Percentiles rank a stretch among this genome's conserved stretches.
Evolutionary conservation across 495 filamentous ascomycete species (phyloP).

Genomic region (Wilcoxina mikolae): DNA sequence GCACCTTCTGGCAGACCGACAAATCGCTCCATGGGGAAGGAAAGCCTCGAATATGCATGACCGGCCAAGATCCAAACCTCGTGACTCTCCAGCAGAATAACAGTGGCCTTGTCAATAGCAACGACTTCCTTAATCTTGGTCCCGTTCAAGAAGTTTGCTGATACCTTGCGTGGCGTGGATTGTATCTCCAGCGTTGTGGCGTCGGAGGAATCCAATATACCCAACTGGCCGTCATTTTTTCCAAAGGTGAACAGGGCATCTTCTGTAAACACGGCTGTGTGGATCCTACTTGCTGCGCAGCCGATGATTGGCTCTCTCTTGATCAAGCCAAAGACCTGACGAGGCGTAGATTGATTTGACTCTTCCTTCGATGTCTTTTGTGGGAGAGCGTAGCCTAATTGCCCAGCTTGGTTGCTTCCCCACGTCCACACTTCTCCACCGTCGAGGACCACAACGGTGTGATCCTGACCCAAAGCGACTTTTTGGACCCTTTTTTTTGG

Average conservation of each 20-base stretch:
- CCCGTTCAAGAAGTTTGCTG: slow-evolving; percentile 62
- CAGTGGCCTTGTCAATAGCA: slow-evolving; percentile 82
- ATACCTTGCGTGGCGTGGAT: slow-evolving; percentile 66
- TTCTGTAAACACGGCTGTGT: slow-evolving; percentile 75
- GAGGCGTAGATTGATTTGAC: slow-evolving; percentile 61
- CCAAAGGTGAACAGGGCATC: slow-evolving; percentile 83
- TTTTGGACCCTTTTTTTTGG: slow-evolving; percentile 42
- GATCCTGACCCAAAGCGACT: slow-evolving; percentile 78
- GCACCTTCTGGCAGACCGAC: slow-evolving; percentile 10
- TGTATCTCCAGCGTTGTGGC: slow-evolving; percentile 77
- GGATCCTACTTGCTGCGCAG: slow-evolving; percentile 76
- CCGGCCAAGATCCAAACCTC: slow-evolving; percentile 88
- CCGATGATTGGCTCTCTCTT: slow-evolving; percentile 74
- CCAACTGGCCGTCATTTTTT: slow-evolving; percentile 89
- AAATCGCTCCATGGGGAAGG: slow-evolving; percentile 57
- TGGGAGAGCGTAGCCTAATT: slow-evolving; percentile 65
- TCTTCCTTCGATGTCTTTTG: slow-evolving; percentile 50
- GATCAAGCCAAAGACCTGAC: slow-evolving; percentile 79
- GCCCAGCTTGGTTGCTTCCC: slow-evolving; percentile 76
- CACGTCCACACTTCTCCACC: slow-evolving; percentile 79
- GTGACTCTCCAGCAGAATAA: slow-evolving; percentile 67
- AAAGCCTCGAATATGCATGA: slow-evolving; percentile 76
- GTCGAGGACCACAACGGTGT: slow-evolving; percentile 68
- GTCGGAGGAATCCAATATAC: slow-evolving; percentile 75
- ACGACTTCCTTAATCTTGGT: slow-evolving; percentile 62